Percentiles rank a stretch among this genome's conserved stretches.
These are phyloP conservation scores for Oropetium thomaeum DNA, from an alignment of 176 grass and related monocot genomes.

Conservation along the genomic window DNA sequence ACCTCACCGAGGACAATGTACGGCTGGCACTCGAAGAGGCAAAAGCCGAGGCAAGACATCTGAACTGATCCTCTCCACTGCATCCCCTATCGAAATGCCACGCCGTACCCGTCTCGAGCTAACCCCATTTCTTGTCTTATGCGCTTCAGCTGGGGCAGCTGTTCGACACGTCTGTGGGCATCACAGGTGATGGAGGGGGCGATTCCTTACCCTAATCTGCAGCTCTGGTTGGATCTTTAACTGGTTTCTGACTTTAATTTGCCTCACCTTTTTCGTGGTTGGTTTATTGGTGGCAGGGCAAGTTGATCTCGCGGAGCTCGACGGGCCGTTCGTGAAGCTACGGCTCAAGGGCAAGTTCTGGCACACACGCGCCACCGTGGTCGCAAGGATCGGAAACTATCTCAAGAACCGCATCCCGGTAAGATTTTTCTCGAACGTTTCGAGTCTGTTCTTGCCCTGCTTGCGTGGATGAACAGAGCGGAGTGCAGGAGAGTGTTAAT, in stretches of 20 bases:
- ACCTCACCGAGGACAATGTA: slow-evolving; percentile 92
- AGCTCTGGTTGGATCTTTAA: background rate
- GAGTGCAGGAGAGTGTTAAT: background rate
- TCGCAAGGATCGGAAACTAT: slow-evolving; percentile 76
- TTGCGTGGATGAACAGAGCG: background rate
- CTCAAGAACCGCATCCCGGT: slow-evolving; percentile 96
- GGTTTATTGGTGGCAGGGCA: slow-evolving; percentile 31
- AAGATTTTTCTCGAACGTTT: slow-evolving; percentile 6
- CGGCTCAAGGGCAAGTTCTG: slow-evolving; percentile 80
- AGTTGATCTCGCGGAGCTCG: slow-evolving; percentile 85
- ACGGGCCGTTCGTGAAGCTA: slow-evolving; percentile 88
- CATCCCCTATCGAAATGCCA: background rate
- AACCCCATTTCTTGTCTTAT: slow-evolving; percentile 1
- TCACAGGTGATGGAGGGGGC: slow-evolving; percentile 56
- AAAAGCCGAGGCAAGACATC: slow-evolving; percentile 52
- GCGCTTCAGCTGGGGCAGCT: slow-evolving; percentile 74
- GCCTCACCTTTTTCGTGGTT: background rate
- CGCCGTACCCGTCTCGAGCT: slow-evolving; percentile 4
- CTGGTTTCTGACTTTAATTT: background rate
- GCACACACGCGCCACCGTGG: slow-evolving; percentile 70
- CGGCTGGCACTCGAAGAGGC: slow-evolving; percentile 58
- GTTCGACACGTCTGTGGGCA: slow-evolving; percentile 82
- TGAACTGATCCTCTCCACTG: background rate
- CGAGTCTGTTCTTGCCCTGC: background rate
- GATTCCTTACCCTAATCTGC: background rate